Percentiles rank a stretch among this genome's conserved stretches.
These are phyloP conservation scores for Colletotrichum limetticola DNA, from an alignment of 2,329 filamentous ascomycete genomes.

Conservation along the genomic window DNA sequence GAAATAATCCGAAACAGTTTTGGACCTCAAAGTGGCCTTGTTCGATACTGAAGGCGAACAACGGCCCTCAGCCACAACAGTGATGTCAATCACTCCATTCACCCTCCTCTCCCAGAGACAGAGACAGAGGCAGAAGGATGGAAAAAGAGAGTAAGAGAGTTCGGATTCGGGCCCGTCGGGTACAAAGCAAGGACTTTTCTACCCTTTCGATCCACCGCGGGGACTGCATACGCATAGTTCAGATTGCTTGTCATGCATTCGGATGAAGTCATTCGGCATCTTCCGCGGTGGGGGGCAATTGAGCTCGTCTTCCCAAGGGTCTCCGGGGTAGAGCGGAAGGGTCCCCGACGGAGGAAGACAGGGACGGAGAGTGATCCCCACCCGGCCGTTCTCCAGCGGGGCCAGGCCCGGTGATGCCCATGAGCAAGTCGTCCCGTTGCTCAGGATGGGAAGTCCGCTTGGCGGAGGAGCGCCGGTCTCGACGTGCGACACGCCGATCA, in stretches of 20 bases:
- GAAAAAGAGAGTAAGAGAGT: not conserved
- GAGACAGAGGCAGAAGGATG: not conserved
- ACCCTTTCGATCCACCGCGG: not conserved
- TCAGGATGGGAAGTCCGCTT: not conserved
- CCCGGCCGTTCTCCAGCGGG: not conserved
- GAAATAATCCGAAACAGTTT: not conserved
- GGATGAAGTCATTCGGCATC: conserved; percentile 22
- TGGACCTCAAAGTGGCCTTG: not conserved
- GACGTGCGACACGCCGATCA: conserved; percentile 14
- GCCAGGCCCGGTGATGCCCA: not conserved
- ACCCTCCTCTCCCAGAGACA: not conserved
- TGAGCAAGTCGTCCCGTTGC: not conserved
- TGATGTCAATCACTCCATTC: not conserved
- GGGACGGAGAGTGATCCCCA: conserved; percentile 3
- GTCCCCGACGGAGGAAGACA: not conserved
- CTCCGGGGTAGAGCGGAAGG: not conserved
- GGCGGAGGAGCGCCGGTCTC: conserved; percentile 16
- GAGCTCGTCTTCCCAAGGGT: conserved; percentile 1
- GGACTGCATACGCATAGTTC: not conserved
- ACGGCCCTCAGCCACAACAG: not conserved
- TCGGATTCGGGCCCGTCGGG: conserved; percentile 26
- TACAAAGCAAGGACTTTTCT: not conserved
- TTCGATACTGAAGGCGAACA: not conserved
- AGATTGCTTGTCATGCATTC: conserved; percentile 3
- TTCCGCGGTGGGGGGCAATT: not conserved